A percentile compares a stretch with the other conserved stretches of the same genome.
These are phyloP conservation scores for Manihot esculenta DNA, from an alignment of 441 rosid species.

Conservation along the genomic window DNA sequence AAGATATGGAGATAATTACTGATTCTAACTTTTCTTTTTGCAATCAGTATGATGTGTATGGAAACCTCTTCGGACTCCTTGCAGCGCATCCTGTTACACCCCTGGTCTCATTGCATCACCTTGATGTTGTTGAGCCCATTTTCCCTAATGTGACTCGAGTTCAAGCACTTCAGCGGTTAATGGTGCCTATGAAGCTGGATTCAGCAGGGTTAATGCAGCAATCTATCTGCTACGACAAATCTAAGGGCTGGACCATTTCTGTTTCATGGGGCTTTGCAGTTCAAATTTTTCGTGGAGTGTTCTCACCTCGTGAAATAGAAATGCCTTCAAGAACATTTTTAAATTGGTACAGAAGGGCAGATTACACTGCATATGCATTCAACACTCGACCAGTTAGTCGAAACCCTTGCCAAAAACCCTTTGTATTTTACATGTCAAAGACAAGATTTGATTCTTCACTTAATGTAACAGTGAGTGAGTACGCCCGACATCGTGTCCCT, in stretches of 20 bases:
- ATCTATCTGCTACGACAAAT: constrained; percentile 84
- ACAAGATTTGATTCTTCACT: constrained; percentile 39
- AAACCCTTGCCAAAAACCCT: constrained; percentile 94
- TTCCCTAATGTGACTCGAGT: constrained; percentile 85
- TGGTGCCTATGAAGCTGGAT: constrained; percentile 64
- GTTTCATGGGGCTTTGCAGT: constrained; percentile 96
- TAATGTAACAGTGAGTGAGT: constrained; percentile 60
- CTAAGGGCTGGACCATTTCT: constrained; percentile 69
- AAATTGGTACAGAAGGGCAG: constrained; percentile 90
- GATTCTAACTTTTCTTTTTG: constrained; percentile 20
- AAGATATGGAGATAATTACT: neutral
- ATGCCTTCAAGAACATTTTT: constrained; percentile 96
- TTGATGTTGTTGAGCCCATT: constrained; percentile 89
- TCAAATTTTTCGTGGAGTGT: constrained; percentile 76
- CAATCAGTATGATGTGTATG: constrained; percentile 91
- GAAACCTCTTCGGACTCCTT: constrained; percentile 88
- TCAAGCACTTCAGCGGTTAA: constrained; percentile 61
- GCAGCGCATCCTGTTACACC: constrained; percentile 94
- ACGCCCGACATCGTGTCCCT: constrained; percentile 45
- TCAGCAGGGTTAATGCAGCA: constrained; percentile 91
- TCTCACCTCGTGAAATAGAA: constrained; percentile 88
- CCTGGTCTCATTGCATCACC: constrained; percentile 82
- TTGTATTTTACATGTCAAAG: constrained; percentile 64
- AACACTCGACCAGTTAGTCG: constrained; percentile 91
- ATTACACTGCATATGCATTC: constrained; percentile 91